phyloP scores from a whole-genome alignment of 148 eudicot genomes.

The Simmondsia chinensis region DNA sequence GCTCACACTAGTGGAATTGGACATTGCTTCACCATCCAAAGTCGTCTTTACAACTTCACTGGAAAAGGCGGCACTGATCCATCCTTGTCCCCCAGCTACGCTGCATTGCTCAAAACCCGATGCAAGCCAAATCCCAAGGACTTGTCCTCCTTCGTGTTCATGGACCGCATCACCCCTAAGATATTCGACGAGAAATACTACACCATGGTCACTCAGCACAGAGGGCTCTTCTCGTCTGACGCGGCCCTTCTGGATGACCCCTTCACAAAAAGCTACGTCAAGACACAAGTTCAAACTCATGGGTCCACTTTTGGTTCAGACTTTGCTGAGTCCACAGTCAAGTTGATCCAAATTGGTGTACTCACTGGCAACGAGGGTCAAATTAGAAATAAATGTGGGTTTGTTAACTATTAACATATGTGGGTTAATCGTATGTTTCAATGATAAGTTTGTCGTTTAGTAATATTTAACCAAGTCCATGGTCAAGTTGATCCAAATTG shows the following conservation, averaged over 20 bases:
- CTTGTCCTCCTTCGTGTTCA: conserved; percentile 11
- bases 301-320: conserved; percentile 27
- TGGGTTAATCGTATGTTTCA: no score
- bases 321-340: conserved; percentile 22
- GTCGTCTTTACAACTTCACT: conserved; percentile 12
- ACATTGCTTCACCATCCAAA: conserved; percentile 23
- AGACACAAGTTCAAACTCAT: conserved; percentile 10
- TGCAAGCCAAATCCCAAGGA: conserved; percentile 7
- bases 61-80: conserved; percentile 7
- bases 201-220: conserved; percentile 17
- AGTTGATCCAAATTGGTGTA: conserved; percentile 13
- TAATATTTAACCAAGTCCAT: no score
- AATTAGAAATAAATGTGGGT: conserved; percentile 20
- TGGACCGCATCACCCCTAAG: conserved; percentile 28
- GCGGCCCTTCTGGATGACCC: conserved; percentile 30
- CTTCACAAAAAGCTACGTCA: conserved; percentile 23
- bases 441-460: no score
- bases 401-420: conserved; percentile 24
- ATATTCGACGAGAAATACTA: conserved; percentile 31
- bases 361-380: conserved; percentile 19
- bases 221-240: conserved; percentile 40
- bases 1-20: conserved; percentile 49
- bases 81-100: background rate
- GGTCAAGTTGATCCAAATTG: conserved; percentile 14
- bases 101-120: background rate